Evolutionary conservation across 2,329 filamentous ascomycete genomes (phyloP), one percentile per base, ranked within the genome.

Genomic region (Arthrobotrys entomopaga): DNA sequence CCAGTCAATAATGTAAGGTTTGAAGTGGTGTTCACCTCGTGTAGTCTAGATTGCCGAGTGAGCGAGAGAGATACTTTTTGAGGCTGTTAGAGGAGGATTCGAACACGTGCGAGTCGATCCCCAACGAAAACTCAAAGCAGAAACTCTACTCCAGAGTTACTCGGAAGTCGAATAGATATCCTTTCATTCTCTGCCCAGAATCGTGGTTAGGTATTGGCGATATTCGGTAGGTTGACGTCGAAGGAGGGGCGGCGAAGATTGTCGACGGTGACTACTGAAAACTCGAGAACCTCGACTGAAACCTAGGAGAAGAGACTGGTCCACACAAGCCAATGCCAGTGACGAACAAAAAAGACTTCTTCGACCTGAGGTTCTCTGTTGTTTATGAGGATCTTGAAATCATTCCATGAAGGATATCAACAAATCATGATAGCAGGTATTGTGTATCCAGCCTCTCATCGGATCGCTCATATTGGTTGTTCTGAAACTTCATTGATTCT

Each of bases 401-500:
- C 63, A 63, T 67, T 50, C 60, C 61, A 42, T 29, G 46, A 49
- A 59, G 48, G 57, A 46, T 53, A 64, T 74, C 50, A 74, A 67
- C 49, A 74, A 63, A 61, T 67, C 70, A 67, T 34, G 70, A 67
- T 67, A 74, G 29, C 57, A 58, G 8, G 43, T 61, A 60, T 59
- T 56, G 52, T 20, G 69, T 57, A 63, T 66, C 70, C 70, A 74
- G 58, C 70, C 70, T 67, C 70, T 57, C 70, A 59, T 67, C 63
- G 70, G 63, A 67, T 74, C 70, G 60, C 56, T 48, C 13, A 65
- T 29, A 53, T 74, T 63, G 57, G 57, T 63, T 48, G 70, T 63
- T 63, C 67, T 66, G 61, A 73, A 73, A 66, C 57, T 57, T 74
- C 70, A 59, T 67, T 67, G 58, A 67, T 61, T 74, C 61, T 56